phyloP scores from a whole-genome alignment of 805 yeast species.

The Spathaspora arborariae region DNA sequence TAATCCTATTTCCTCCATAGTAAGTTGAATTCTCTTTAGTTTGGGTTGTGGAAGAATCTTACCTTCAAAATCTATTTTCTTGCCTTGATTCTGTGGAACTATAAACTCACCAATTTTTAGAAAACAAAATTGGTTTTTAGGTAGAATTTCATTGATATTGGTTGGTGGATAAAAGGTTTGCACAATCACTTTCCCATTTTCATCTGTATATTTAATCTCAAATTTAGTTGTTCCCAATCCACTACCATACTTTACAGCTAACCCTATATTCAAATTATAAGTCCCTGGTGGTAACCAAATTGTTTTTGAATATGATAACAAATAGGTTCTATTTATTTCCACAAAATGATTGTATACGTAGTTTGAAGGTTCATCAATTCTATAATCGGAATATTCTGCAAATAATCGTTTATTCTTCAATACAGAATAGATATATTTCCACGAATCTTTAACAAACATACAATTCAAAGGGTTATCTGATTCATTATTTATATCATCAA shows the following conservation, averaged over 20 bases:
- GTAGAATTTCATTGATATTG: conserved; percentile 55
- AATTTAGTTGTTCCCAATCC: conserved; percentile 61
- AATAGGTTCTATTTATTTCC: conserved; percentile 47
- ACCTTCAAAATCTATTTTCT: neutral
- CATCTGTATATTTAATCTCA: conserved; percentile 34
- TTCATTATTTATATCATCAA: conserved; percentile 19
- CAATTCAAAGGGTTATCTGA: conserved; percentile 18
- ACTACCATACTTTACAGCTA: conserved; percentile 48
- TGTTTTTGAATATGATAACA: conserved; percentile 42
- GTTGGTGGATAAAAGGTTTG: conserved; percentile 53
- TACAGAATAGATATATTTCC: conserved; percentile 51
- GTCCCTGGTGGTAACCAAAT: conserved; percentile 46
- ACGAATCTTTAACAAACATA: conserved; percentile 45
- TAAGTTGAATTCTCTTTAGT: conserved; percentile 35
- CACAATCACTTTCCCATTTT: conserved; percentile 20
- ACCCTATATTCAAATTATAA: conserved; percentile 49
- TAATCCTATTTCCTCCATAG: conserved; percentile 56
- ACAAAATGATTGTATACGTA: conserved; percentile 42
- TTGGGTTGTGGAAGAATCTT: conserved; percentile 10
- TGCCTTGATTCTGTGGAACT: conserved; percentile 18
- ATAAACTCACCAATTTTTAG: conserved; percentile 49
- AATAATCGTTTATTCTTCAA: conserved; percentile 50
- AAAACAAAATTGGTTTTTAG: conserved; percentile 46
- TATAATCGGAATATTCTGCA: conserved; percentile 43
- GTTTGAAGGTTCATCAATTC: conserved; percentile 46